phyloP scores from a whole-genome alignment of 441 rosid species.

The Pelargonium citronellum region DNA sequence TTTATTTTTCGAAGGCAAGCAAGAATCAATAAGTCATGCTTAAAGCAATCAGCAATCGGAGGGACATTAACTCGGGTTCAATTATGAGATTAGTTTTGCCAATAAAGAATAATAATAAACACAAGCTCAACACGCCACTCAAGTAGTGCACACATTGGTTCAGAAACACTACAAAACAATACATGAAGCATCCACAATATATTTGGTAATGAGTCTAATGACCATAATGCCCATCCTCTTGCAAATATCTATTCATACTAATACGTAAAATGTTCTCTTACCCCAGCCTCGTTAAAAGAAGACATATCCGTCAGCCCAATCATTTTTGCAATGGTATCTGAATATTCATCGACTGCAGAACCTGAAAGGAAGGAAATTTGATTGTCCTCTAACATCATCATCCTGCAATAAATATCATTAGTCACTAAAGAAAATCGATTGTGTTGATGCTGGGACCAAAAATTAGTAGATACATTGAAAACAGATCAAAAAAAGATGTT shows the following conservation, averaged over 20 bases:
- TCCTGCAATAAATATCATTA: conserved; percentile 20
- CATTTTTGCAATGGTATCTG: conserved; percentile 97
- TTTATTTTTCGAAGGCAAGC: too few species aligned
- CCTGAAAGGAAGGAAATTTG: conserved; percentile 95
- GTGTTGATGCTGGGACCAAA: background rate
- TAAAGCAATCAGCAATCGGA: too few species aligned
- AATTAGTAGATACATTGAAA: background rate
- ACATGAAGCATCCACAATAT: too few species aligned
- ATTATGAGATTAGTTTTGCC: too few species aligned
- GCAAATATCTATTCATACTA: background rate
- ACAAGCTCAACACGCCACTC: too few species aligned
- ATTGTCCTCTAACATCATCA: conserved; percentile 97
- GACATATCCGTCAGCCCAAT: conserved; percentile 82
- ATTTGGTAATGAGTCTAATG: background rate
- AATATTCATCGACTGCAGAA: conserved; percentile 83
- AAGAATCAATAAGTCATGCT: too few species aligned
- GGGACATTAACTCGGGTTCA: too few species aligned
- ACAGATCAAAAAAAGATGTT: background rate
- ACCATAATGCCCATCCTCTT: background rate
- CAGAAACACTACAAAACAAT: too few species aligned
- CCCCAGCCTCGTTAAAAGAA: conserved; percentile 80
- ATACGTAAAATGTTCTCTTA: conserved; percentile 29
- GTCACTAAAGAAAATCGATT: background rate
- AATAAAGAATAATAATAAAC: too few species aligned
- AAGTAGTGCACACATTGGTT: too few species aligned